Base-by-base conservation (phyloP, 805 yeast species). In the Limtongozyma cylindracea region DNA sequence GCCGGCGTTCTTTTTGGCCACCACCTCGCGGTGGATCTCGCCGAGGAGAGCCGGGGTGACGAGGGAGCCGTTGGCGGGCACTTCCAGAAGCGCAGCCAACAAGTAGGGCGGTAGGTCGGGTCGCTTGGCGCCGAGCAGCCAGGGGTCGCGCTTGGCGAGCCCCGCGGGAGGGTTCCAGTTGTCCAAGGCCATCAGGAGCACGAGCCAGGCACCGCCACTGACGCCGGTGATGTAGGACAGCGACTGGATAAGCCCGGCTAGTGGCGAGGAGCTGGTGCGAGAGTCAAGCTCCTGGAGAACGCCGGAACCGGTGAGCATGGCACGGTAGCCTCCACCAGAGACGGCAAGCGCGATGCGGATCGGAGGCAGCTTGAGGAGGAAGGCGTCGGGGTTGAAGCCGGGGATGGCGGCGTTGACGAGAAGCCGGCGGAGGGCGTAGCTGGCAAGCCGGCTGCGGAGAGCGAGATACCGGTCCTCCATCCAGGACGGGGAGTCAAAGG, bases 131-230 rank as follows among this genome's bases (percentile, higher is more conserved):
- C 10, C 10, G 5, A 18, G 12, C 20, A 10, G 19, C 8, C 8
- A 8, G 21, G 17, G n/a, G 12, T 12, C 15, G 15, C 15, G 5
- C 5, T 6, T 13, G 15, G 6, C 14, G 19, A 10, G 21, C 20
- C 7, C 23, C 20, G 5, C 13, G 4, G 5, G 6, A 4, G 44
- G 40, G 23, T 60, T 64, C 25, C 65, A 44, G 24, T 55, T 59
- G 1, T 72, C 70, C 0, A 67, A 40, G 0, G 76, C 76, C 32
- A 51, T 56, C 11, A 68, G 38, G 18, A 66, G 56, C 2, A 70
- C 59, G 6, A 66, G 39, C 80, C 82, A 70, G 20, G 70, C 56
- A 1, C 80, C 82, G 1, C 80, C 80, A 3, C 77, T 66, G 2
- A 67, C 53, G 1, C 78, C 78, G 0, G 63, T 56, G 8, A 70